phyloP scores from a whole-genome alignment of 352 stramenopile species.

The Pythium oligandrum region DNA sequence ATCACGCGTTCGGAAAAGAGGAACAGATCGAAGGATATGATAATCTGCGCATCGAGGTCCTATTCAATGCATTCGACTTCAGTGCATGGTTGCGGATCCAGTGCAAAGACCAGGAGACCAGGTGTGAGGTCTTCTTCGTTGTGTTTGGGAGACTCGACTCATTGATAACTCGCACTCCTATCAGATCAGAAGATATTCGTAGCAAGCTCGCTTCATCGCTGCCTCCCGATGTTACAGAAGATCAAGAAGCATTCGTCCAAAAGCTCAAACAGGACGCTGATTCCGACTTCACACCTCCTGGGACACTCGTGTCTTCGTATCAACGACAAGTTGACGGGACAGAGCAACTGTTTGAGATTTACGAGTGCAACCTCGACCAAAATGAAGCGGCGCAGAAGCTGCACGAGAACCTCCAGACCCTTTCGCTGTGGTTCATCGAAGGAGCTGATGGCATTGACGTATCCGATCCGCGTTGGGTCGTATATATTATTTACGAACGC shows the following conservation, averaged over 20 bases:
- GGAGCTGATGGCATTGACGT: conserved; percentile 77
- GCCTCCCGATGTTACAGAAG: not conserved
- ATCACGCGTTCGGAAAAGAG: conserved; percentile 75
- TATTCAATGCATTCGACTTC: conserved; percentile 70
- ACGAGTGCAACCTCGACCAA: conserved; percentile 52
- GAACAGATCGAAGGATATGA: conserved; percentile 66
- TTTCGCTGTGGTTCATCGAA: conserved; percentile 85
- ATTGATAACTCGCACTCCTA: too few species aligned
- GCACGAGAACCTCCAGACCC: conserved; percentile 61
- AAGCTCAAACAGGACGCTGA: not conserved
- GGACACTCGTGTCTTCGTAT: conserved; percentile 39
- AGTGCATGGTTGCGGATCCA: conserved; percentile 41
- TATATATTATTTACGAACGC: conserved; percentile 78
- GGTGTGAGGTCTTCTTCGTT: conserved; percentile 9
- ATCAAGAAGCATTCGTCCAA: too few species aligned
- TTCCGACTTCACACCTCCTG: conserved; percentile 36
- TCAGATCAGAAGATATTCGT: not conserved
- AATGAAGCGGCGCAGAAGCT: conserved; percentile 51
- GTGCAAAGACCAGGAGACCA: conserved; percentile 45
- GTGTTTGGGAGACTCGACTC: too few species aligned
- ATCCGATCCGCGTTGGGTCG: conserved; percentile 61
- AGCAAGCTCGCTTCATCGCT: not conserved
- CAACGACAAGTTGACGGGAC: conserved; percentile 11
- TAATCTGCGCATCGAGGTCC: conserved; percentile 44
- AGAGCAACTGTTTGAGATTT: conserved; percentile 56